Percentiles rank a stretch among this genome's conserved stretches.
Evolutionary conservation across 495 filamentous ascomycete species (phyloP).

Genomic region (Penicillium atrosanguineum): DNA sequence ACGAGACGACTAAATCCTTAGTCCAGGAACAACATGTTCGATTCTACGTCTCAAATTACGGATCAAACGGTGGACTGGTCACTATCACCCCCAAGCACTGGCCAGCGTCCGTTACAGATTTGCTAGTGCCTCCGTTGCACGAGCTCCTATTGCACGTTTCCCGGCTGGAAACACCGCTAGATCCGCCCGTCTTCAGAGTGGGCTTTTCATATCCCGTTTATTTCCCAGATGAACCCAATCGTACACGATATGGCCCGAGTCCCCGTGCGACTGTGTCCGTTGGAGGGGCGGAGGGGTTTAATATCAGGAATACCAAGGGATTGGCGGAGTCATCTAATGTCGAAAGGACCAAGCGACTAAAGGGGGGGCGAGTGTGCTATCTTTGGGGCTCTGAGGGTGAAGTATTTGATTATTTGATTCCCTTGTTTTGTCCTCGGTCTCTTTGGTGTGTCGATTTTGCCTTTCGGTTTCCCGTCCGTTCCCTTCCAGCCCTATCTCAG

Average conservation of each 20-base stretch:
- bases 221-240: constrained; percentile 1
- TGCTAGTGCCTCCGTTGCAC: background rate
- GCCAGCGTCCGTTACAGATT: background rate
- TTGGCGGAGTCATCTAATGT: constrained; percentile 4
- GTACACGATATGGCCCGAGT: background rate
- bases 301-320: constrained; percentile 8
- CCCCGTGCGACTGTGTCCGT: background rate
- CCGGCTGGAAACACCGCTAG: background rate
- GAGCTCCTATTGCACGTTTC: background rate
- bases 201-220: constrained; percentile 1
- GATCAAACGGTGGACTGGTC: constrained; percentile 2
- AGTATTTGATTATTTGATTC: constrained; percentile 19
- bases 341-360: constrained; percentile 3
- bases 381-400: background rate
- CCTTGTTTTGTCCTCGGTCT: constrained; percentile 8
- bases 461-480: constrained; percentile 2
- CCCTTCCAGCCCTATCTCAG: constrained; percentile 18
- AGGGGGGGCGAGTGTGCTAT: constrained; percentile 3
- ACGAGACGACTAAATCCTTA: constrained; percentile 1
- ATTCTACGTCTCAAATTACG: constrained; percentile 6
- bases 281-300: constrained; percentile 1
- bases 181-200: constrained; percentile 3
- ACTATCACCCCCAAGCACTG: background rate
- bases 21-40: constrained; percentile 4
- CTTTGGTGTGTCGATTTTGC: constrained; percentile 1